Percentiles rank a stretch among this genome's conserved stretches.
phyloP scores from a whole-genome alignment of 208 protist genomes.

The Blechomonas ayalai region DNA sequence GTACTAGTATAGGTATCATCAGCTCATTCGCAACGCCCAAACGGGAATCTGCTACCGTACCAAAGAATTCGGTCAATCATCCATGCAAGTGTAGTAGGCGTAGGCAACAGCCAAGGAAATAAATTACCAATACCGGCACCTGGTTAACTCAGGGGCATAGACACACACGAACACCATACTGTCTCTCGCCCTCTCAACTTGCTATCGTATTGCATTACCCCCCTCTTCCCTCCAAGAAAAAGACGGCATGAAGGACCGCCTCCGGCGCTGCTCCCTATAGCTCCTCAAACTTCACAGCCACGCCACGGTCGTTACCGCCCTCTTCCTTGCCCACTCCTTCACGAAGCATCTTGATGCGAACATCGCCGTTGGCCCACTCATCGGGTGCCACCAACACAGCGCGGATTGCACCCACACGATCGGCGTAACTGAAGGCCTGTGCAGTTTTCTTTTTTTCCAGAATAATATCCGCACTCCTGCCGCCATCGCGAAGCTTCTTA shows the following conservation, averaged over 20 bases:
- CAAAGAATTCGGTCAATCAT: too few species aligned
- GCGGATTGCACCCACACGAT: conserved; percentile 85
- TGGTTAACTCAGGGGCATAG: too few species aligned
- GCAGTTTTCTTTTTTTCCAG: conserved; percentile 89
- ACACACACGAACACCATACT: too few species aligned
- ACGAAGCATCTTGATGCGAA: conserved; percentile 90
- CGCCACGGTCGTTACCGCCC: conserved; percentile 35
- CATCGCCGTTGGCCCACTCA: conserved; percentile 87
- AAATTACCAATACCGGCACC: too few species aligned
- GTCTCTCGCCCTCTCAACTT: conserved; percentile 1
- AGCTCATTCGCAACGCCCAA: too few species aligned
- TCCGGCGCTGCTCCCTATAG: conserved; percentile 19
- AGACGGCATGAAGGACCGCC: background rate
- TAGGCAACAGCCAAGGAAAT: too few species aligned
- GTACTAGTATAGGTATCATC: too few species aligned
- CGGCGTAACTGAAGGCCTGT: conserved; percentile 92
- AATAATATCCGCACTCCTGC: conserved; percentile 87
- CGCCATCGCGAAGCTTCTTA: conserved; percentile 58
- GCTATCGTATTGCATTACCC: background rate
- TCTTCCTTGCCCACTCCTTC: conserved; percentile 49
- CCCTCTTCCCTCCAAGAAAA: background rate
- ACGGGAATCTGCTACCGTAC: too few species aligned
- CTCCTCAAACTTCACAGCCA: conserved; percentile 41
- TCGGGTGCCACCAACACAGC: conserved; percentile 91
- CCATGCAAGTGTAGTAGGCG: too few species aligned